Base-by-base conservation (phyloP, 2,329 filamentous ascomycete species). In the Fusarium sp. region DNA sequence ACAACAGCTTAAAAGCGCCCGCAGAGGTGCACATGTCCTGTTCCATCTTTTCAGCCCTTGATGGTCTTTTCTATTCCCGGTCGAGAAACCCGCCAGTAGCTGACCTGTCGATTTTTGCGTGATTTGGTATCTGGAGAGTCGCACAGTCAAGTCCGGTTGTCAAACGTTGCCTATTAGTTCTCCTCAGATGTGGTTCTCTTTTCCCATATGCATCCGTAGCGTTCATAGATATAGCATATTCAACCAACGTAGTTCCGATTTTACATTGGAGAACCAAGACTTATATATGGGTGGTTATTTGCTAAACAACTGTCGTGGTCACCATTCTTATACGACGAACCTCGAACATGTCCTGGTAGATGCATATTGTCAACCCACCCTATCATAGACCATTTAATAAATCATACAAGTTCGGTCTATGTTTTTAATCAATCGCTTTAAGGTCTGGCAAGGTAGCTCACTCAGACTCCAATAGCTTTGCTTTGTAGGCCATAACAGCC, bases 1-100 rank as follows among this genome's bases (percentile, higher is more conserved):
- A 48, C 26, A 51, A 33, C 17, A 51, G 32, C 37, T 37, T 41
- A 45, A 63, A 20, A 64, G 41, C 61, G 61, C 61, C 61, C 61
- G 61, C 61, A 64, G 35, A 58, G 46, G 60, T 64, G 61, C 61
- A 65, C 61, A 65, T 35, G 24, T 41, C 60, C 61, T 65, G 8
- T 64, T 59, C 41, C 52, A 65, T 59, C 52, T 30, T 47, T 45
- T 26, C 24, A 60, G 54, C 65, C 35, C 43, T 45, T 46, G 50
- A 28, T 28, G 32, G 15, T 37, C 15, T 50, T 64, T 55, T 40
- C 45, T 52, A 39, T 26, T 39, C 22, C 62, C 49, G 22, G 47
- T 26, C 40, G 17, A 37, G 33, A 24, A 32, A 32, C 30, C 30
- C 30, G 30, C 30, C 30, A 32, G 30, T 32, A 32, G 32, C 47